Percentiles rank a stretch among this genome's conserved stretches.
These are phyloP conservation scores for Monilinia vaccinii-corymbosi DNA, from an alignment of 2,329 filamentous ascomycete genomes.

Conservation along the genomic window DNA sequence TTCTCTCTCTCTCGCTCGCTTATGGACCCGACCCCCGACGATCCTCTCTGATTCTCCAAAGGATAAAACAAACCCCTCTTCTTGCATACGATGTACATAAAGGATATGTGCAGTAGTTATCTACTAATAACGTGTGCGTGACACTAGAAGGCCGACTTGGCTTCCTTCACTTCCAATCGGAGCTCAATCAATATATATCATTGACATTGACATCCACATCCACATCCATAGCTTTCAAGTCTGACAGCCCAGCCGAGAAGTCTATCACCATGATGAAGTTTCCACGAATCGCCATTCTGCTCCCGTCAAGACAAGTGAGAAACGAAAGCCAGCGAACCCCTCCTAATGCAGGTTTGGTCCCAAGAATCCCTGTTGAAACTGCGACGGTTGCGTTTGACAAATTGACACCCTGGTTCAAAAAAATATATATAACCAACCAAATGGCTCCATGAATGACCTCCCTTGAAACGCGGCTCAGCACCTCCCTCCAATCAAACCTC, in stretches of 20 bases:
- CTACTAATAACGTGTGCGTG: too few relatives aligned
- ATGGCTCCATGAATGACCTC: constrained; percentile 6
- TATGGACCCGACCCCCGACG: constrained; percentile 4
- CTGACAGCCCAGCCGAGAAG: background rate
- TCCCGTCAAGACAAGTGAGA: background rate
- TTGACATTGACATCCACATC: background rate
- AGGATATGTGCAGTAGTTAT: too few relatives aligned
- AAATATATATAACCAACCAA: constrained; percentile 4
- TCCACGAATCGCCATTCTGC: background rate
- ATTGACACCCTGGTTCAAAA: background rate
- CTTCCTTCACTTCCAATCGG: background rate
- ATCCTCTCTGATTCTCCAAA: background rate
- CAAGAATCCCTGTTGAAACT: constrained; percentile 7
- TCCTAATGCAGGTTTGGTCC: background rate
- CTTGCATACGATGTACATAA: background rate
- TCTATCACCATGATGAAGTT: background rate
- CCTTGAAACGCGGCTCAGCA: constrained; percentile 18
- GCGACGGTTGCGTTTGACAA: constrained; percentile 8
- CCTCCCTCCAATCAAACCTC: constrained; percentile 16
- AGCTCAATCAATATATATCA: background rate
- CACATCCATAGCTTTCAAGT: background rate
- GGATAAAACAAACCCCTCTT: constrained; percentile 6
- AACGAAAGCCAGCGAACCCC: constrained; percentile 4
- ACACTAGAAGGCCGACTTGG: background rate
- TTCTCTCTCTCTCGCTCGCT: background rate